phyloP scores from a whole-genome alignment of 2,329 filamentous ascomycete genomes.

The Mycosphaerelloides madeirae region DNA sequence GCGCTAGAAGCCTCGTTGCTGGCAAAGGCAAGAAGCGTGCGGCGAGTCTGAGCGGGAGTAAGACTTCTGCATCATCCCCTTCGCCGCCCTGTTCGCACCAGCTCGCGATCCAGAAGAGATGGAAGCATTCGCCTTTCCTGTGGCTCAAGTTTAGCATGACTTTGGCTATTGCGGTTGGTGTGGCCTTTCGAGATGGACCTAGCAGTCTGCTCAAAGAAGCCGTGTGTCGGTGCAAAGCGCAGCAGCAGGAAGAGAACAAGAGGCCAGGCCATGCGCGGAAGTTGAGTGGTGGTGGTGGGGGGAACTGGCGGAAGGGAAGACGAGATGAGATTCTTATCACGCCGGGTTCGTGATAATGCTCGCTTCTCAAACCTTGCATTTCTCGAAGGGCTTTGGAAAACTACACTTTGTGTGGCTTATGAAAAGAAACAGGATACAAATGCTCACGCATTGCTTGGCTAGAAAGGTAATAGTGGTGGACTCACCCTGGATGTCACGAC shows the following conservation, averaged over 20 bases:
- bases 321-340: background rate
- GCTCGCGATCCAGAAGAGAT: conserved; percentile 1
- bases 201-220: conserved; percentile 34
- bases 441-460: too few species aligned
- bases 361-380: too few species aligned
- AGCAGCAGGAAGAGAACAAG: conserved; percentile 68
- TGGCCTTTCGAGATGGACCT: conserved; percentile 45
- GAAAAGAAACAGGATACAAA: too few species aligned
- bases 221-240: conserved; percentile 44
- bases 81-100: conserved; percentile 1
- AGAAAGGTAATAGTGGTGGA: too few species aligned
- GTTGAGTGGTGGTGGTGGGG: background rate
- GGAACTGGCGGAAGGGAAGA: conserved; percentile 1
- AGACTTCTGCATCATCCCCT: conserved; percentile 4
- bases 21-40: conserved; percentile 26
- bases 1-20: conserved; percentile 10
- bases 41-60: conserved; percentile 5
- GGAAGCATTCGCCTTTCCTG: conserved; percentile 34
- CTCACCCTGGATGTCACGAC: too few species aligned
- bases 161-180: conserved; percentile 45
- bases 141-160: conserved; percentile 48
- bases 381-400: too few species aligned
- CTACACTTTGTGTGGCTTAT: too few species aligned
- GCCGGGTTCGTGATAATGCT: background rate
- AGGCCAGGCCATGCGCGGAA: background rate